These are phyloP conservation scores for Pichia sp. DNA, from an alignment of 1,139 yeast genomes.

Conservation along the genomic window DNA sequence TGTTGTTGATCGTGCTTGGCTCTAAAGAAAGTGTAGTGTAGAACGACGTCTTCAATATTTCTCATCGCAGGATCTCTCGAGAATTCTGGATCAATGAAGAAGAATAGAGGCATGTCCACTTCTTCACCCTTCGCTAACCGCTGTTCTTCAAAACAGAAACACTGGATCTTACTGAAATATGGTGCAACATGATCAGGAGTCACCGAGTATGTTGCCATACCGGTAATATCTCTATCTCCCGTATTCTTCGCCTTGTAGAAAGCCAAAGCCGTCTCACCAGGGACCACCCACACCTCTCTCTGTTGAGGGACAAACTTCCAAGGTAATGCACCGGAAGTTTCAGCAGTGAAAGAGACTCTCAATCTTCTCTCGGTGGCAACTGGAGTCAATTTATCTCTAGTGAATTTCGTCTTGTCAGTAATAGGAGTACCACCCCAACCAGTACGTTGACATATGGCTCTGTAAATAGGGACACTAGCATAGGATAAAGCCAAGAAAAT, in stretches of 20 bases:
- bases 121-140: constrained; percentile 92
- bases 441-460: constrained; percentile 89
- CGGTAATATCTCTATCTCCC: constrained; percentile 85
- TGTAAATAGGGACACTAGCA: constrained; percentile 87
- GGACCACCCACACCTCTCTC: constrained; percentile 84
- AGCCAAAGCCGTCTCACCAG: constrained; percentile 97
- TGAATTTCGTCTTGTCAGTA: constrained; percentile 72
- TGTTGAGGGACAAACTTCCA: constrained; percentile 97
- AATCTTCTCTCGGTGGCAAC: constrained; percentile 82
- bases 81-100: constrained; percentile 96
- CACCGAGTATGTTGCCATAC: constrained; percentile 97
- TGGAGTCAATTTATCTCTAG: constrained; percentile 83
- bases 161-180: constrained; percentile 92
- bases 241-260: constrained; percentile 88
- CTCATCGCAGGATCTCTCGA: constrained; percentile 93
- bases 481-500: constrained; percentile 75
- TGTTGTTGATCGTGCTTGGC: constrained; percentile 33
- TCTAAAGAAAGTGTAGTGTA: constrained; percentile 88
- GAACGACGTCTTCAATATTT: constrained; percentile 80
- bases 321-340: constrained; percentile 84
- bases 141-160: constrained; percentile 98
- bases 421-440: constrained; percentile 97
- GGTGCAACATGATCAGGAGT: constrained; percentile 96
- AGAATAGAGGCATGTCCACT: constrained; percentile 98
- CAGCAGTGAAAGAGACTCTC: constrained; percentile 80